Base-by-base conservation (phyloP, 176 grass and related monocot genomes). In the Zoysia pacifica region DNA sequence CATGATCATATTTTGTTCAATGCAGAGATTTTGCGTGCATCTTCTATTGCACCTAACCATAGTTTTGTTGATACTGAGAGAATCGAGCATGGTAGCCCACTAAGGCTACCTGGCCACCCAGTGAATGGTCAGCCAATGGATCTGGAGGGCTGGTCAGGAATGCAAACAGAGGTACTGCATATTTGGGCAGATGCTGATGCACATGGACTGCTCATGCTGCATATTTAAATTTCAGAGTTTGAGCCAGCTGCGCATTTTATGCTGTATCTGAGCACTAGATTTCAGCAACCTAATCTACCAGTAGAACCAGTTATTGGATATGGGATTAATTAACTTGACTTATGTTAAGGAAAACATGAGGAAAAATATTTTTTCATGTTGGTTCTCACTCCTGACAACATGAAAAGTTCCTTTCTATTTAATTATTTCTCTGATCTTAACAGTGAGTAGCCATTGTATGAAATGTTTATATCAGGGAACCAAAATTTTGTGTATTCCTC, bases 51-150 rank as follows among this genome's bases (percentile, higher is more conserved):
- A 46, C 79, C 86, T 76, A 99, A 91, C 79, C 88, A 95, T 83
- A 76, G 82, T 79, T 93, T 91, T 83, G 87, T 89, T 87, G 93
- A 99, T 86, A 69, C 87, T 86, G 97, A 99, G 82, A 99, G 90
- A 84, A 84, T 96, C 41, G 93, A 99, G 36, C 97, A 91, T 86
- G 90, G 79, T 76, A 93, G 86, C 73, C 93, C 93, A 63, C 81
- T 99, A 76, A 96, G 97, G 86, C 78, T 96, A 87, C 65, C 88
- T 84, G 79, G 86, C 52, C 86, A 96, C 85, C 83, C 87, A 67
- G 76, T 84, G 70, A 99, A 91, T 91, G 90, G 93, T 88, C 86
- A 91, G 79, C 97, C 90, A 55, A 99, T 99, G 97, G 97, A 99
- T 82, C 70, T 96, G 58, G 97, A 99, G 84, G 88, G 84, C 62